Conservation (phyloP, 768 basidiomycete species). For the Cystofilobasidium capitatum region DNA sequence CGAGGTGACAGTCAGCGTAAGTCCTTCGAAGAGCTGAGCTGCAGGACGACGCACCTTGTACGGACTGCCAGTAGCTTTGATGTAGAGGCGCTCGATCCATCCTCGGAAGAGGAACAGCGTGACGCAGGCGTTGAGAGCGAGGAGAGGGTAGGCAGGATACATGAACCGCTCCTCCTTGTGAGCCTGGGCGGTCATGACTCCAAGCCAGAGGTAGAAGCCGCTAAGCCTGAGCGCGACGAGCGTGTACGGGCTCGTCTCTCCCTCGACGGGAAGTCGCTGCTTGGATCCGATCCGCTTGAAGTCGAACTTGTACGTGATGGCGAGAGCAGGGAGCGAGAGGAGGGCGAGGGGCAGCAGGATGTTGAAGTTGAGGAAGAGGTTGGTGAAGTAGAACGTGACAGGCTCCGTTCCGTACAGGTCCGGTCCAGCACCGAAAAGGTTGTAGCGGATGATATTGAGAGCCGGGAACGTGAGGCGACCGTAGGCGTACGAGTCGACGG, state of each 20-base stretch:
- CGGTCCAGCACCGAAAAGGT: conserved; percentile 72
- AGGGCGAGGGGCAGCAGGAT: conserved; percentile 70
- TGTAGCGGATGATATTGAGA: conserved; percentile 89
- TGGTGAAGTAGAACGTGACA: conserved; percentile 73
- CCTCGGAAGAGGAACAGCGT: conserved; percentile 73
- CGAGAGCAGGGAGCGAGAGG: conserved; percentile 65
- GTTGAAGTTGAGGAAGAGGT: conserved; percentile 92
- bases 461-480: conserved; percentile 68
- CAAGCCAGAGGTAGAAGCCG: conserved; percentile 88
- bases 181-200: conserved; percentile 64
- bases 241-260: conserved; percentile 58
- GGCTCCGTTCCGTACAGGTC: conserved; percentile 87
- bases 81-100: conserved; percentile 69
- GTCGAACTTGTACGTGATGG: conserved; percentile 64
- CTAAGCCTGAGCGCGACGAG: conserved; percentile 64
- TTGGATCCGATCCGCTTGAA: conserved; percentile 56
- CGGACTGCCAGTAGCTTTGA: conserved; percentile 68
- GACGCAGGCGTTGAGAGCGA: conserved; percentile 93
- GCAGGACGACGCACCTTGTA: conserved; percentile 56
- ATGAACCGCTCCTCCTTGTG: conserved; percentile 99
- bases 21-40: background rate
- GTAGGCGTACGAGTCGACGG: conserved; percentile 77
- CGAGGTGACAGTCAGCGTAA: background rate
- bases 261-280: conserved; percentile 44
- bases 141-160: conserved; percentile 81